Evolutionary conservation across 164 flowering plant species (phyloP).

Genomic region (Annona squamosa): DNA sequence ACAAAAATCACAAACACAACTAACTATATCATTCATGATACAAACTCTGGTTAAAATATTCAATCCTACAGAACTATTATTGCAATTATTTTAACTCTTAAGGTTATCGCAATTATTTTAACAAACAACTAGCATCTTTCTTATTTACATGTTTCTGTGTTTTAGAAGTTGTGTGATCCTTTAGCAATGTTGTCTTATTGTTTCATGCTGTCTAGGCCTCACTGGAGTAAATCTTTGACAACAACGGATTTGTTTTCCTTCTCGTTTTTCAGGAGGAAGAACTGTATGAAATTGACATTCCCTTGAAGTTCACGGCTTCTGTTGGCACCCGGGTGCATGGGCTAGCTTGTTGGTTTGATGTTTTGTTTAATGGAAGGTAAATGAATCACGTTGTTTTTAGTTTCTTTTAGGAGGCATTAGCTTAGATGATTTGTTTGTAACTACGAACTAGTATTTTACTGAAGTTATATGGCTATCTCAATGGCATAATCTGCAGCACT

Average conservation of each 20-base stretch:
- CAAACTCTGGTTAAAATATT: too few relatives aligned
- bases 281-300: constrained; percentile 83
- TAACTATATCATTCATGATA: too few relatives aligned
- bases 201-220: too few relatives aligned
- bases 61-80: too few relatives aligned
- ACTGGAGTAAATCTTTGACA: not conserved
- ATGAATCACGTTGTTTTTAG: not conserved
- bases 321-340: constrained; percentile 93
- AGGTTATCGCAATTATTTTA: too few relatives aligned
- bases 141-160: too few relatives aligned
- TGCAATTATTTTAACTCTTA: too few relatives aligned
- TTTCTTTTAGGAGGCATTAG: not conserved
- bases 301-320: constrained; percentile 63
- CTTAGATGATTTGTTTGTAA: not conserved
- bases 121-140: too few relatives aligned
- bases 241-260: not conserved
- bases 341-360: constrained; percentile 98
- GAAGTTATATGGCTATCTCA: not conserved
- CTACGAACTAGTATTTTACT: not conserved
- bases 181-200: too few relatives aligned
- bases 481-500: constrained; percentile 39
- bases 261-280: constrained; percentile 70
- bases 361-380: constrained; percentile 91
- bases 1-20: too few relatives aligned
- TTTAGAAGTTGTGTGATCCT: too few relatives aligned